Conservation (phyloP, 1,284 basidiomycete genomes). For the Ceratobasidium sp. region DNA sequence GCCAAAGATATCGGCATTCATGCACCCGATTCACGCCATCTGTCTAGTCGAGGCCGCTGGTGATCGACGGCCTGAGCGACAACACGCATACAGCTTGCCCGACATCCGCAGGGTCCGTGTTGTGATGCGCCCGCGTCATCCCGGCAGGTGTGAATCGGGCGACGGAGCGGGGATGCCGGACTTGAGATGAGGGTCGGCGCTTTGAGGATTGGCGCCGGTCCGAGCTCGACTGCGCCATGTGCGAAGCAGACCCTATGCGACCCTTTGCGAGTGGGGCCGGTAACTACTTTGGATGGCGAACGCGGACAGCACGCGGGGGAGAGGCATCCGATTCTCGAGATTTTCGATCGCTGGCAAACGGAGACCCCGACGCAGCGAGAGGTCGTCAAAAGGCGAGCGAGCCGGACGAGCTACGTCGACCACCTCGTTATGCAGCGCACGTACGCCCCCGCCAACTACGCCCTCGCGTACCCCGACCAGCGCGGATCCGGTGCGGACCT, state of each 20-base stretch:
- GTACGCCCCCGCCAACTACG: conserved; percentile 34
- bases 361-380: conserved; percentile 43
- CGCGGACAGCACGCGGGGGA: conserved; percentile 15
- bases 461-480: conserved; percentile 35
- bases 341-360: conserved; percentile 32
- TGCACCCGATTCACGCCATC: too few species aligned
- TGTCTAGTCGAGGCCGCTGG: too few species aligned
- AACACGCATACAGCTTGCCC: too few species aligned
- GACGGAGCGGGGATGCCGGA: background rate
- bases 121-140: background rate
- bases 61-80: too few species aligned
- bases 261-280: conserved; percentile 13
- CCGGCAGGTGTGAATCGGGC: too few species aligned
- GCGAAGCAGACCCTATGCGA: too few species aligned
- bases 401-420: conserved; percentile 9
- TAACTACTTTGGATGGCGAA: conserved; percentile 17
- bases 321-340: background rate
- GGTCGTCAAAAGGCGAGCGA: conserved; percentile 10
- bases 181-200: background rate
- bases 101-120: background rate
- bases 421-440: conserved; percentile 9
- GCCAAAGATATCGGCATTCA: too few species aligned
- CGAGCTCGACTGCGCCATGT: too few species aligned
- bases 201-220: too few species aligned
- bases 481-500: conserved; percentile 11